A percentile compares a stretch with the other conserved stretches of the same genome.
Conservation (phyloP, 768 basidiomycete species). For the Leccinum aurantiacum region DNA sequence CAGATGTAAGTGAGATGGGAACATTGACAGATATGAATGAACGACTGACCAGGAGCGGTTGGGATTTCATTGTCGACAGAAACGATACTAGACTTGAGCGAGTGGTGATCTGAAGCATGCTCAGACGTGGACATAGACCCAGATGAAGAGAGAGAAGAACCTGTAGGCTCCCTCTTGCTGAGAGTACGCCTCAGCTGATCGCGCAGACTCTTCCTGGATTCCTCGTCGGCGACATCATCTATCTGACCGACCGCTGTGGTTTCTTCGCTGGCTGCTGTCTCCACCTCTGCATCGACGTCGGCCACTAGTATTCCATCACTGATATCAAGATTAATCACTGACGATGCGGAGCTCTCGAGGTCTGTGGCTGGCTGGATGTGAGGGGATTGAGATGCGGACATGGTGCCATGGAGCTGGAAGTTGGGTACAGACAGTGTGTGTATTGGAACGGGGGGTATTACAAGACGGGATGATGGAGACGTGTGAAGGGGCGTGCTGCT, state of each 20-base stretch:
- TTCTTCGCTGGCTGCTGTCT: slow-evolving; percentile 54
- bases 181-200: slow-evolving; percentile 73
- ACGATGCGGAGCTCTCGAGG: slow-evolving; percentile 68
- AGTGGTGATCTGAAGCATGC: slow-evolving; percentile 10
- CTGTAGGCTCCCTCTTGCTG: slow-evolving; percentile 49
- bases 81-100: slow-evolving; percentile 12
- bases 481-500: slow-evolving; percentile 36
- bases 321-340: slow-evolving; percentile 64
- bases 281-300: slow-evolving; percentile 65
- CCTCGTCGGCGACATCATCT: slow-evolving; percentile 48
- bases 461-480: slow-evolving; percentile 56
- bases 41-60: slow-evolving; percentile 19
- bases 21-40: slow-evolving; percentile 4
- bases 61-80: slow-evolving; percentile 39
- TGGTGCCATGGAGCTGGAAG: slow-evolving; percentile 49
- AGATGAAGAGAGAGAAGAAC: slow-evolving; percentile 29
- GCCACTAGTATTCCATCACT: slow-evolving; percentile 70
- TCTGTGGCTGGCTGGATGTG: slow-evolving; percentile 33
- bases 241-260: slow-evolving; percentile 46
- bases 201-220: slow-evolving; percentile 62
- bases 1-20: slow-evolving; percentile 1
- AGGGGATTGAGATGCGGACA: slow-evolving; percentile 30
- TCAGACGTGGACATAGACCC: slow-evolving; percentile 10
- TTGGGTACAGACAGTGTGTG: slow-evolving; percentile 57
- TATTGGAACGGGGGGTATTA: slow-evolving; percentile 49